A percentile compares a stretch with the other conserved stretches of the same genome.
phyloP scores from a whole-genome alignment of 1,139 yeast species.

The Yarrowia galli region DNA sequence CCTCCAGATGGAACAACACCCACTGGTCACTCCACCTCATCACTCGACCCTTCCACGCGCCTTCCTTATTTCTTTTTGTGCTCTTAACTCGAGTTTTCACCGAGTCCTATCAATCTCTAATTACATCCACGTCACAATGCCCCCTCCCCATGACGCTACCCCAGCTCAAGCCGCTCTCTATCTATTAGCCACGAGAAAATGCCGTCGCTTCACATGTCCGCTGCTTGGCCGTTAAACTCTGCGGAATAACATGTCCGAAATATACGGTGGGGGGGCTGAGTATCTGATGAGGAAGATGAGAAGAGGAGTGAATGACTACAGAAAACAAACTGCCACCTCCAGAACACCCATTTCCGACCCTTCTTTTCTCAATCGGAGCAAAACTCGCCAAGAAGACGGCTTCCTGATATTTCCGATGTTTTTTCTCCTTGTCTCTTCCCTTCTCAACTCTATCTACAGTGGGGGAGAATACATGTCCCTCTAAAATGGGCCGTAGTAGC shows the following conservation, averaged over 20 bases:
- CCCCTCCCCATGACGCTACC: conserved; percentile 29
- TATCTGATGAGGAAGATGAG: too few species aligned
- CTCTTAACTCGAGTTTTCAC: background rate
- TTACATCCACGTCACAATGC: background rate
- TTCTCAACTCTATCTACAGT: background rate
- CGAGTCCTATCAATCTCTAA: background rate
- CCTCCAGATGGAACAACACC: too few species aligned
- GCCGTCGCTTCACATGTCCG: conserved; percentile 31
- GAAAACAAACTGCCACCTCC: background rate
- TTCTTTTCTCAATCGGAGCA: background rate
- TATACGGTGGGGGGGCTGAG: background rate
- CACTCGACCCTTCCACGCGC: background rate
- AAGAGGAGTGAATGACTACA: too few species aligned
- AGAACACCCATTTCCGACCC: background rate
- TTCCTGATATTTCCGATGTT: conserved; percentile 8
- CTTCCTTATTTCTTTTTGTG: background rate
- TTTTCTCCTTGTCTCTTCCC: background rate
- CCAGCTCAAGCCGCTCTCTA: conserved; percentile 28
- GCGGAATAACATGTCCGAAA: conserved; percentile 8
- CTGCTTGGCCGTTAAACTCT: conserved; percentile 31
- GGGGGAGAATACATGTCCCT: background rate
- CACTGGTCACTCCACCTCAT: background rate
- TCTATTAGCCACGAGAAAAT: conserved; percentile 13
- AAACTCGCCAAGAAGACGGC: background rate
- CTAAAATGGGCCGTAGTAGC: background rate